phyloP scores from a whole-genome alignment of 140 eudicot species.

The Cichorium intybus region DNA sequence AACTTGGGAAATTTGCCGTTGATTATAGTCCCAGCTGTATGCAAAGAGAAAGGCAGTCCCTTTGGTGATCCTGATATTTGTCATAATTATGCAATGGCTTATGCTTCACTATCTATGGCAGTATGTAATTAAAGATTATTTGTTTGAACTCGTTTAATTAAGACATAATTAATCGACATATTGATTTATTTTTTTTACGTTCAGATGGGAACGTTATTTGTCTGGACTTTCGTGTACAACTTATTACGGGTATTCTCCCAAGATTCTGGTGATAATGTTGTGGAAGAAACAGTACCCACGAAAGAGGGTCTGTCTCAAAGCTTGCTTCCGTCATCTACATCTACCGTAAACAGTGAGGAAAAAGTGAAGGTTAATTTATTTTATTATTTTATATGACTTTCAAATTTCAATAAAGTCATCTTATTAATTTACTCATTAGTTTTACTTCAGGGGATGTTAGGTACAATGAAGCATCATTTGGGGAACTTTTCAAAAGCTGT shows the following conservation, averaged over 20 bases:
- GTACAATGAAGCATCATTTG: constrained; percentile 23
- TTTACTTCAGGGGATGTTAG: constrained; percentile 16
- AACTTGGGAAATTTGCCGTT: constrained; percentile 61
- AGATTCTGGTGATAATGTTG: background rate
- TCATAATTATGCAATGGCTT: constrained; percentile 43
- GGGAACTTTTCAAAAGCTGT: constrained; percentile 26
- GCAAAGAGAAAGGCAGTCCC: constrained; percentile 64
- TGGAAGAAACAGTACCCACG: background rate
- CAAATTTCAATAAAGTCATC: background rate
- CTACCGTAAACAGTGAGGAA: background rate
- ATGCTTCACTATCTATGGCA: constrained; percentile 71
- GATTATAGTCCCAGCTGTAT: constrained; percentile 64
- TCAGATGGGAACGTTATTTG: constrained; percentile 58
- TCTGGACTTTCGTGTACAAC: constrained; percentile 67
- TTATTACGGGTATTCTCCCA: constrained; percentile 40
- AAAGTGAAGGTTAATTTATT: constrained; percentile 8
- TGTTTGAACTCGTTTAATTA: background rate
- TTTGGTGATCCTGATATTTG: constrained; percentile 65
- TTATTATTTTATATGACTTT: too few species aligned
- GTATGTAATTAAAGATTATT: background rate
- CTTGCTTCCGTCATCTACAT: constrained; percentile 32
- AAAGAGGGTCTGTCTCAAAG: constrained; percentile 26
- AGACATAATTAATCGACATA: too few species aligned
- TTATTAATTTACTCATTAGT: background rate
- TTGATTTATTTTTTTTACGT: background rate